Percentiles rank a stretch among this genome's conserved stretches.
Conservation (phyloP, 345 rosid species). For the Chamaenerion angustifolium region DNA sequence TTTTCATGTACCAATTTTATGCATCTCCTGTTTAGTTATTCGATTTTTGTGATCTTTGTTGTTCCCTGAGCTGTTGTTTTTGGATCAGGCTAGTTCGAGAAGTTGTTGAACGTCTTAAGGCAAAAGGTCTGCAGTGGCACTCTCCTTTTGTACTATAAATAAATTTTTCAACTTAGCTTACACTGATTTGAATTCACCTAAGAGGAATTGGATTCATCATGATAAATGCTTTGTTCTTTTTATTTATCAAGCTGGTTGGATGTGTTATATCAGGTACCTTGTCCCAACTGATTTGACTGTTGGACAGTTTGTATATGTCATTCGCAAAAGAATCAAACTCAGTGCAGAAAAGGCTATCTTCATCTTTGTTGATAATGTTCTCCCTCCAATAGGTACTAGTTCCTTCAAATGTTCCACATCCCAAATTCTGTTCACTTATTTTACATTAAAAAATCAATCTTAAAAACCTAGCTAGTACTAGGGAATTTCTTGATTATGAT, state of each 20-base stretch:
- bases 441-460: too few relatives aligned
- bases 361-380: slow-evolving; percentile 88
- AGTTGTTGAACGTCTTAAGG: slow-evolving; percentile 51
- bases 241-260: not conserved
- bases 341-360: slow-evolving; percentile 94
- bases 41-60: not conserved
- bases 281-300: slow-evolving; percentile 90
- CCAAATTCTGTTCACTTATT: not conserved
- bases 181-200: too few relatives aligned
- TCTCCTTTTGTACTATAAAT: too few relatives aligned
- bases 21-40: not conserved
- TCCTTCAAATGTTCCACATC: not conserved
- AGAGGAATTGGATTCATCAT: too few relatives aligned
- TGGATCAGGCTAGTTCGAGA: slow-evolving; percentile 6
- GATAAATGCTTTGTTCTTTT: not conserved
- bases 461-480: too few relatives aligned
- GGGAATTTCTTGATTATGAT: too few relatives aligned
- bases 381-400: slow-evolving; percentile 71
- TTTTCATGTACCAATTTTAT: not conserved
- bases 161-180: too few relatives aligned
- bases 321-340: slow-evolving; percentile 80
- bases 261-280: slow-evolving; percentile 49
- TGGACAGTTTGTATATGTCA: slow-evolving; percentile 85
- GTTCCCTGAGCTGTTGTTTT: not conserved
- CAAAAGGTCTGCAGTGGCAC: slow-evolving; percentile 30